Evolutionary conservation across 2,329 filamentous ascomycete species (phyloP), one percentile per base, ranked within the genome.

Genomic region (Hypoxylon sp.): DNA sequence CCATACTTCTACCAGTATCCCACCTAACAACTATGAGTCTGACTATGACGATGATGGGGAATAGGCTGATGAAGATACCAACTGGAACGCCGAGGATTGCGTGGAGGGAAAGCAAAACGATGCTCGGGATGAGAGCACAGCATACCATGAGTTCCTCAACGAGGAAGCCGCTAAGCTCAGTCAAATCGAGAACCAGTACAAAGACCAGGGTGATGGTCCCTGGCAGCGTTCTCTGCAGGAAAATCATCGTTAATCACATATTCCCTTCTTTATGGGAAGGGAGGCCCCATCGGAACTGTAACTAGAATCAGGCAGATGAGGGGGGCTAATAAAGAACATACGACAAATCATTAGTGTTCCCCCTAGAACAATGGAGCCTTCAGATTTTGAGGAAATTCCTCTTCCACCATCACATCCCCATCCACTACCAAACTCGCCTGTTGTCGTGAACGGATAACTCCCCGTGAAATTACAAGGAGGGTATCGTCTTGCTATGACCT

Each of bases 71-170:
- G 93, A 94, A 42, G 94, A 93, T 61, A 89, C 89, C 55, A 89
- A 92, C 78, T 97, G 93, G 93, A 89, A 90, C 65, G 90, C 86
- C 47, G 92, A 93, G 71, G 88, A 91, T 37, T 91, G 92, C 65
- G 87, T 88, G 70, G 89, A 89, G 27, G 92, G 93, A 70, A 87
- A 88, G 59, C 76, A 82, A 13, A 80, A 79, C 2, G 91, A 97
- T 68, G 86, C 90, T 75, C 92, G 94, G 76, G 95, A 98, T 75
- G 95, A 98, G 81, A 96, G 93, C 79, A 92, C 92, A 24, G 93
- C 95, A 5, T 99, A 99, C 79, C 88, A 99, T 51, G 94, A 98
- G 73, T 99, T 99, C 84, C 82, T 99, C 29, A 97, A 95, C 74
- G 92, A 97, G 79, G 95, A 98, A 90, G 93, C 94, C 11, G 91